phyloP scores from a whole-genome alignment of 768 basidiomycete genomes.

The Amanita exitialis region DNA sequence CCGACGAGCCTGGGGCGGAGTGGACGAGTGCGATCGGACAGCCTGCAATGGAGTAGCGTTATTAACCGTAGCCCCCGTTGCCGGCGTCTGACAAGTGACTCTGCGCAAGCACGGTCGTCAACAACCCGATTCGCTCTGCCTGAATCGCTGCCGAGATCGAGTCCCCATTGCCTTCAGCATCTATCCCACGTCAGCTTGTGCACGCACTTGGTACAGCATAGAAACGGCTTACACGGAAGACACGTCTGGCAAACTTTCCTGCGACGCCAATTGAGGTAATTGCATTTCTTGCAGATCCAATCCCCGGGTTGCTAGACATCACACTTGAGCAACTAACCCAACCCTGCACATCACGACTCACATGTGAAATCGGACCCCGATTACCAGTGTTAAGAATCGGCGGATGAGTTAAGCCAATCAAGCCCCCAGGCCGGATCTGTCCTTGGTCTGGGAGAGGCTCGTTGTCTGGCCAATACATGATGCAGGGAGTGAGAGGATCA shows the following conservation, averaged over 20 bases:
- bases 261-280: slow-evolving; percentile 81
- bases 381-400: slow-evolving; percentile 88
- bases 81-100: slow-evolving; percentile 24
- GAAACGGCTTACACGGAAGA: slow-evolving; percentile 54
- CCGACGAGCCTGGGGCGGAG: slow-evolving; percentile 37
- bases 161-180: slow-evolving; percentile 83
- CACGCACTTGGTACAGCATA: not conserved
- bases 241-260: slow-evolving; percentile 88
- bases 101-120: slow-evolving; percentile 64
- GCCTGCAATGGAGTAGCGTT: slow-evolving; percentile 13
- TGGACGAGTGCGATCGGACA: slow-evolving; percentile 33
- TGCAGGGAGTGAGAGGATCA: slow-evolving; percentile 63
- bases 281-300: slow-evolving; percentile 79
- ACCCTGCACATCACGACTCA: slow-evolving; percentile 27
- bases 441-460: slow-evolving; percentile 74
- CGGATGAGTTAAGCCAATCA: slow-evolving; percentile 58
- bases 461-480: slow-evolving; percentile 91
- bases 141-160: slow-evolving; percentile 81
- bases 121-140: slow-evolving; percentile 72
- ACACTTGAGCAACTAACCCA: slow-evolving; percentile 4
- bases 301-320: slow-evolving; percentile 57
- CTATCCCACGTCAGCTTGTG: slow-evolving; percentile 22
- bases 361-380: slow-evolving; percentile 77
- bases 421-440: slow-evolving; percentile 57
- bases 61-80: no score